A percentile compares a stretch with the other conserved stretches of the same genome.
These are phyloP conservation scores for Fusarium brevicatenulatum DNA, from an alignment of 2,329 filamentous ascomycete genomes.

Conservation along the genomic window DNA sequence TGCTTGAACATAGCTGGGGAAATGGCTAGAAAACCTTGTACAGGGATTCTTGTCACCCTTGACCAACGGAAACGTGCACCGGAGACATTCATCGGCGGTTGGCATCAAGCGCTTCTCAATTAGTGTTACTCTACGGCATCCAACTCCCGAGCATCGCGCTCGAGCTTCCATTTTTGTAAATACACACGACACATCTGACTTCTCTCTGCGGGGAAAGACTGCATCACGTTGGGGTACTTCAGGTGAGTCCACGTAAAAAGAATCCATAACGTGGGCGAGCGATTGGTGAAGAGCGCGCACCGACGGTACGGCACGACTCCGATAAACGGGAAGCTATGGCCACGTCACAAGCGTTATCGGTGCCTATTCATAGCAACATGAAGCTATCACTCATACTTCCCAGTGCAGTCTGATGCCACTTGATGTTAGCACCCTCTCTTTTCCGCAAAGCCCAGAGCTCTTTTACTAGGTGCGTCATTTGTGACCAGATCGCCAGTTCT, in stretches of 20 bases:
- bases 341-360: neutral
- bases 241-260: neutral
- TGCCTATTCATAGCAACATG: conserved; percentile 30
- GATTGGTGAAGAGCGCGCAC: neutral
- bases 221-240: neutral
- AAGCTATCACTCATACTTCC: conserved; percentile 38
- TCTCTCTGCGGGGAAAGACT: neutral
- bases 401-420: conserved; percentile 37
- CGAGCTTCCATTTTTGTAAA: neutral
- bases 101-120: neutral
- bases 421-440: conserved; percentile 27
- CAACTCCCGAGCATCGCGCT: neutral
- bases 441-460: conserved; percentile 36
- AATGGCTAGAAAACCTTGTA: neutral
- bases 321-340: neutral
- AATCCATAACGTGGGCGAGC: neutral
- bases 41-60: neutral
- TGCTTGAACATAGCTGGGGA: neutral
- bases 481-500: conserved; percentile 36
- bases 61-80: neutral
- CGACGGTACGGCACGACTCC: neutral
- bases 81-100: too few species aligned
- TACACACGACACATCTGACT: neutral
- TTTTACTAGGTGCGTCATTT: conserved; percentile 28
- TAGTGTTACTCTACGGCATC: neutral